Evolutionary conservation across 116 monocot genomes (phyloP), one percentile per base, ranked within the genome.

Genomic region (Phalaenopsis hybrid): DNA sequence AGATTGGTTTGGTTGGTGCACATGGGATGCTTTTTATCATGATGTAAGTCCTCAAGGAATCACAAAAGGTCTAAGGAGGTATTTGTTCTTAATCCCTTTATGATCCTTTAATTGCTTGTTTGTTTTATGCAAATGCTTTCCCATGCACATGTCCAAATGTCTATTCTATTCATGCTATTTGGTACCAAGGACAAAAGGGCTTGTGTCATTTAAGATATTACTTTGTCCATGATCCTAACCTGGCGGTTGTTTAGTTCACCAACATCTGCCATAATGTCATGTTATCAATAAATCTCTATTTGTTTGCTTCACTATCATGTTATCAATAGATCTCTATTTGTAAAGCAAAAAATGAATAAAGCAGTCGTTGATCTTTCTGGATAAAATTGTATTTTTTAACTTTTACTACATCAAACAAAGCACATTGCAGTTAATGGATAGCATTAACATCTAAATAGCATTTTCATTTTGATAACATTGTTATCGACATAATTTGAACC

Each of bases 1-100:
- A 20, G 89, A 89, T 44, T 89, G 80, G 48, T 89, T 89, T 80
- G 89, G 89, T 28, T 89, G 89, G 89, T 89, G 89, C 82, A 89
- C 89, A 8, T 89, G 89, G 89, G 89, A 89, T 84, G 89, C 89
- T 18, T 89, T 89, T 79, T 89, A 89, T 59, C 75, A 74, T 77
- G 89, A 86, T 31, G 84, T 89, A 12, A 89, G 58, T 74, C 84
- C 89, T 72, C 44, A 50, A 58, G 89, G 89, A 76, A 84, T 89
- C 43, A 76, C 44, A 59, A 63, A 86, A 17, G 89, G 86, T 0
- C 77, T 89, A 5, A 79, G 74, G 49, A 85, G 85, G 88, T 88
- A 75, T 76, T 44, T 21, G 20, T 44, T 23, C 45, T 76, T 76
- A 76, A 34, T 48, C 0, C n/a, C 17, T 76, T 6, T 23, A 46